phyloP scores from a whole-genome alignment of 768 basidiomycete genomes.

The Suillus plorans region DNA sequence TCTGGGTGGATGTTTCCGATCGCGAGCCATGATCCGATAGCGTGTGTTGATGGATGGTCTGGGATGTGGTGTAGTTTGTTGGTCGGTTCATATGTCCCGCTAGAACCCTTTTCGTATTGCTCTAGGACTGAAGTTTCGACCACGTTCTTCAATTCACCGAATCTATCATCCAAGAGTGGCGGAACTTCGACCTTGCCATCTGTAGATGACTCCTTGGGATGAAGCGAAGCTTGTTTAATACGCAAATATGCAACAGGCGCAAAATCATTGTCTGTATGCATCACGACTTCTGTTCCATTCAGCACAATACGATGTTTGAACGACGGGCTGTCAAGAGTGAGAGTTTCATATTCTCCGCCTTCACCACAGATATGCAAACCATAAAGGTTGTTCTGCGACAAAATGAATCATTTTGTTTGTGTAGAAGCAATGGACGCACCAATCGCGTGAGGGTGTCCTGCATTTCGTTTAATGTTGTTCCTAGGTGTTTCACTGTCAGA shows the following conservation, averaged over 20 bases:
- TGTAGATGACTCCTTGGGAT: constrained; percentile 42
- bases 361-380: constrained; percentile 96
- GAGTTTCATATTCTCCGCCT: constrained; percentile 96
- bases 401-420: neutral
- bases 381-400: constrained; percentile 67
- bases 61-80: neutral
- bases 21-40: constrained; percentile 65
- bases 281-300: constrained; percentile 67
- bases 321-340: constrained; percentile 87
- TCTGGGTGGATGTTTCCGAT: constrained; percentile 55
- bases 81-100: no score
- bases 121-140: neutral
- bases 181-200: constrained; percentile 39
- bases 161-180: constrained; percentile 43
- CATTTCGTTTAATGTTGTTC: constrained; percentile 73
- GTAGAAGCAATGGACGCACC: constrained; percentile 39
- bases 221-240: constrained; percentile 66
- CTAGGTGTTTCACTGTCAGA: constrained; percentile 73
- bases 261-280: constrained; percentile 79
- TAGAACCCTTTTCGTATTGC: neutral
- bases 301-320: constrained; percentile 78
- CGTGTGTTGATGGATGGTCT: constrained; percentile 20
- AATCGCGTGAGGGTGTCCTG: constrained; percentile 68
- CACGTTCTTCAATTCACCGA: constrained; percentile 8
- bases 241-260: constrained; percentile 91